Evolutionary conservation across 225 moss, liverwort and hornwort genomes (phyloP).

Genomic region (Sphagnum tenellum): DNA sequence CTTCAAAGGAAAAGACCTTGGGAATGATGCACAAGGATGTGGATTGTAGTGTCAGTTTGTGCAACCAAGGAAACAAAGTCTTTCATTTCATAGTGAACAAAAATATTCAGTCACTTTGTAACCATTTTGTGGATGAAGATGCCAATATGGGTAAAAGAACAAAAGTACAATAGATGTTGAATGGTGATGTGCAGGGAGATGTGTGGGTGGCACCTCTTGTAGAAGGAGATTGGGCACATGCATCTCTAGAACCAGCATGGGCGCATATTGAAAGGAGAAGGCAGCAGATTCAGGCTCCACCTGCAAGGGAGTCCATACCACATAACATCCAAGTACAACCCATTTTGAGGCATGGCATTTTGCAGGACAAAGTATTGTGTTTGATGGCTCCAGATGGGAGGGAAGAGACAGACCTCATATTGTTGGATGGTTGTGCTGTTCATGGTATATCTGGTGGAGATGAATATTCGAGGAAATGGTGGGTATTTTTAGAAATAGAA

Average conservation of each 20-base stretch:
- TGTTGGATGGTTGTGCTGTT: conserved; percentile 1
- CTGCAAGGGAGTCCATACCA: too few relatives aligned
- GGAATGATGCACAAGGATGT: not conserved
- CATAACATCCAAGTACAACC: not conserved
- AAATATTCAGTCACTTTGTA: too few relatives aligned
- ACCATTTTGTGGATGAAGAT: too few relatives aligned
- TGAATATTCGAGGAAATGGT: not conserved
- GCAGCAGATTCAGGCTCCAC: too few relatives aligned
- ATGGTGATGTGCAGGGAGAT: conserved; percentile 1
- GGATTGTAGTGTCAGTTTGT: too few relatives aligned
- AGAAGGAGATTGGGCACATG: conserved; percentile 4
- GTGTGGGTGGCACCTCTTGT: conserved; percentile 4
- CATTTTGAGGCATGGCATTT: not conserved
- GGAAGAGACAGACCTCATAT: not conserved
- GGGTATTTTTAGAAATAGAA: too few relatives aligned
- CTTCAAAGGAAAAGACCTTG: too few relatives aligned
- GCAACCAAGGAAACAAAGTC: too few relatives aligned
- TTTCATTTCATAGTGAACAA: too few relatives aligned
- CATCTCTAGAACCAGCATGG: not conserved
- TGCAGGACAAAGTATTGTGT: not conserved
- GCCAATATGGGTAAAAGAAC: not conserved
- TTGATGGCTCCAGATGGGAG: not conserved
- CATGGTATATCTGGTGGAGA: not conserved
- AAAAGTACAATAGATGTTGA: not conserved
- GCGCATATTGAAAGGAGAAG: too few relatives aligned